phyloP scores from a whole-genome alignment of 2,329 filamentous ascomycete species.

The Hortaea werneckii region DNA sequence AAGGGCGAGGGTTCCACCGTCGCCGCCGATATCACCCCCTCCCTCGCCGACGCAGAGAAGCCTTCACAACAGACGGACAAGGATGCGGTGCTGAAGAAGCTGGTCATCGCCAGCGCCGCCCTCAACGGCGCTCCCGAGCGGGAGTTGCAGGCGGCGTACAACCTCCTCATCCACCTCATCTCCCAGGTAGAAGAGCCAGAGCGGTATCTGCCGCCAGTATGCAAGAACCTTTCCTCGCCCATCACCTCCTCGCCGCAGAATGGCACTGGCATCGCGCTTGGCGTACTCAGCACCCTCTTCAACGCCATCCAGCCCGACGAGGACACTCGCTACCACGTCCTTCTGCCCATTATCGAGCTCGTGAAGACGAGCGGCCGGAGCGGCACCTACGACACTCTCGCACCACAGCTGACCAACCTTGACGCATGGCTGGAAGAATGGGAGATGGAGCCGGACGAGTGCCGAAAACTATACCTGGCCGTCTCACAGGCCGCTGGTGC shows the following conservation, averaged over 20 bases:
- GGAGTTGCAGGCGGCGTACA: conserved; percentile 93
- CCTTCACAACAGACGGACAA: conserved; percentile 50
- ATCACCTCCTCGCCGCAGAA: conserved; percentile 77
- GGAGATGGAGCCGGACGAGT: conserved; percentile 71
- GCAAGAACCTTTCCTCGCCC: conserved; percentile 79
- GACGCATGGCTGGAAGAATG: conserved; percentile 74
- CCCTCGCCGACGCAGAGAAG: conserved; percentile 41
- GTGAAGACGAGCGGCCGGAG: conserved; percentile 46
- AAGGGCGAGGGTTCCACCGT: conserved; percentile 50
- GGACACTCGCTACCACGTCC: conserved; percentile 78
- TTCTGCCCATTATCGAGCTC: conserved; percentile 78
- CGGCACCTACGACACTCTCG: conserved; percentile 66
- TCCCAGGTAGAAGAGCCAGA: conserved; percentile 75
- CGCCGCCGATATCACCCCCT: conserved; percentile 56
- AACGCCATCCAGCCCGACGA: conserved; percentile 74
- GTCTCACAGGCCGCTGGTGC: conserved; percentile 73
- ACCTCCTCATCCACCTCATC: conserved; percentile 89
- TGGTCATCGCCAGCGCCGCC: conserved; percentile 66
- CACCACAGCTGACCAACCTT: conserved; percentile 72
- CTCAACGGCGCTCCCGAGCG: conserved; percentile 86
- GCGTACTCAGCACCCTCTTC: conserved; percentile 89
- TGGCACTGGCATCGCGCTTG: conserved; percentile 75
- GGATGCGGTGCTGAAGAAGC: conserved; percentile 79
- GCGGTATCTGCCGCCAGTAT: conserved; percentile 78
- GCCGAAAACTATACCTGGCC: conserved; percentile 74